These are phyloP conservation scores for Euphorbia corollata DNA, from an alignment of 441 rosid genomes.

Conservation along the genomic window DNA sequence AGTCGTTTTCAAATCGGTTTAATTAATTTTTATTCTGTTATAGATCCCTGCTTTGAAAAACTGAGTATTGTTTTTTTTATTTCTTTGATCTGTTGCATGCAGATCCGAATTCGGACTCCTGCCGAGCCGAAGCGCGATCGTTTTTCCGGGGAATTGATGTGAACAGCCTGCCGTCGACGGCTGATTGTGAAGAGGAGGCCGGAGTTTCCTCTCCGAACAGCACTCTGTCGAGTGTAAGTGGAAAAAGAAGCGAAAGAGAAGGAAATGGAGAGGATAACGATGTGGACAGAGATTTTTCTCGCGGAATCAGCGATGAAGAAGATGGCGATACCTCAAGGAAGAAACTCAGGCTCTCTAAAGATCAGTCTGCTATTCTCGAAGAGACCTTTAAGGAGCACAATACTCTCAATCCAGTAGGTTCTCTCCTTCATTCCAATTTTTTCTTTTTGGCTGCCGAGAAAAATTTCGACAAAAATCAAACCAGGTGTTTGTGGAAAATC, in stretches of 20 bases:
- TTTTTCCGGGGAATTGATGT: conserved; percentile 75
- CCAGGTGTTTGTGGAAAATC: neutral
- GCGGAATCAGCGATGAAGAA: conserved; percentile 75
- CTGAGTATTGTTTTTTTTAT: neutral
- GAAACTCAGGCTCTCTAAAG: conserved; percentile 83
- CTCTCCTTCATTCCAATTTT: neutral
- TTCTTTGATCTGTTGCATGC: conserved; percentile 26
- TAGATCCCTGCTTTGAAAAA: neutral
- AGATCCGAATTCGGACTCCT: conserved; percentile 56
- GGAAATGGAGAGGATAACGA: conserved; percentile 53
- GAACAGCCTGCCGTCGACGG: conserved; percentile 57
- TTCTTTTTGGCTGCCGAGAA: conserved; percentile 1
- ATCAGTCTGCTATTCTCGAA: conserved; percentile 84
- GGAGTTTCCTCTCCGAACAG: conserved; percentile 89
- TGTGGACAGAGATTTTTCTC: conserved; percentile 51
- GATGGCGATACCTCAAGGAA: conserved; percentile 79
- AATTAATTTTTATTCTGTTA: too few relatives aligned
- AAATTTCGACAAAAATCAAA: neutral
- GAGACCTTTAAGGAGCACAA: conserved; percentile 85
- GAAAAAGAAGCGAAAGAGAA: conserved; percentile 83
- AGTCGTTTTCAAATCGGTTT: neutral
- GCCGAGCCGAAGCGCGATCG: conserved; percentile 44
- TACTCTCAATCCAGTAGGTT: conserved; percentile 88
- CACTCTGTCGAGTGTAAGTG: conserved; percentile 72
- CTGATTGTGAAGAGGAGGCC: conserved; percentile 66